Conservation (phyloP, 148 eudicot species). For the Chenopodium quinoa region DNA sequence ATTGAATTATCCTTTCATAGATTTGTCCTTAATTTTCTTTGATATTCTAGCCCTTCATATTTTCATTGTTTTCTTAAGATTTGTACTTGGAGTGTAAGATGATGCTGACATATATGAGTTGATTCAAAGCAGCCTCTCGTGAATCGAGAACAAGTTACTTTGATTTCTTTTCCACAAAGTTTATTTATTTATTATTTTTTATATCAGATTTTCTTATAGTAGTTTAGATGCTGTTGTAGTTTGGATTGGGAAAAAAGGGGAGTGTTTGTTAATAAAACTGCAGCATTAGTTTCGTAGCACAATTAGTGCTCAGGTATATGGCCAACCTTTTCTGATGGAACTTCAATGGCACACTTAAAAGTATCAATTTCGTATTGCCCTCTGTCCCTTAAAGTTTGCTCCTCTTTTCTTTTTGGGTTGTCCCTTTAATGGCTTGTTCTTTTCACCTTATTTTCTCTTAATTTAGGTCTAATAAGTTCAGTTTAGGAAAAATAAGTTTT, state of each 20-base stretch:
- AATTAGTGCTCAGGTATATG: not conserved
- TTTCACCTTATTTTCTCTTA: no score
- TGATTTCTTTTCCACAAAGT: not conserved
- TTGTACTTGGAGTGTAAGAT: not conserved
- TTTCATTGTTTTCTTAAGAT: not conserved
- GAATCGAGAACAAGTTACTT: slow-evolving; percentile 1
- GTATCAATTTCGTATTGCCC: not conserved
- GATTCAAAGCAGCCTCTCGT: not conserved
- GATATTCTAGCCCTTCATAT: not conserved
- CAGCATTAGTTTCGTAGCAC: not conserved
- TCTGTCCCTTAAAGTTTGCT: no score
- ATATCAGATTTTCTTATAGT: not conserved
- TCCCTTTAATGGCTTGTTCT: no score
- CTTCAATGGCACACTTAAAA: not conserved
- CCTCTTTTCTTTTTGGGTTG: no score
- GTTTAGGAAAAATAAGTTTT: no score
- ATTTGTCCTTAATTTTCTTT: not conserved
- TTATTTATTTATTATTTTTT: not conserved
- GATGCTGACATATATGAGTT: not conserved
- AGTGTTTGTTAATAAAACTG: not conserved
- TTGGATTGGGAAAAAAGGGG: not conserved
- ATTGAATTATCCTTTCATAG: not conserved
- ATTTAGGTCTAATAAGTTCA: no score
- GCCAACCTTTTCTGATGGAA: not conserved
- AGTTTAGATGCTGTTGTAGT: not conserved